phyloP scores from a whole-genome alignment of 371 early-diverging fungal genomes.

The Mortierella sp. region DNA sequence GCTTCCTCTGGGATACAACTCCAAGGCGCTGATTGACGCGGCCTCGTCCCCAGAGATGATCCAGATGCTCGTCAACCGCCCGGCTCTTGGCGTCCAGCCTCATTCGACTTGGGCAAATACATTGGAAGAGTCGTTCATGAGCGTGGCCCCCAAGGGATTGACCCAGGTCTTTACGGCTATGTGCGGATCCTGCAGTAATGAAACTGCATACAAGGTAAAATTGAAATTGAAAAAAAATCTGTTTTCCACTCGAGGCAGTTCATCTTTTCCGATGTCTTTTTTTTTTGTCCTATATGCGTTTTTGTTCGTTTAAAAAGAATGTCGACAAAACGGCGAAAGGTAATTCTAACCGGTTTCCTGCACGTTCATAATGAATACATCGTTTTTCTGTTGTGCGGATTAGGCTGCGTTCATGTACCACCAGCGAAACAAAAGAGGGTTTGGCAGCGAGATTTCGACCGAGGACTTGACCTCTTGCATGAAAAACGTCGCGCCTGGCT shows the following conservation, averaged over 20 bases:
- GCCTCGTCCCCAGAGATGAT: slow-evolving; percentile 60
- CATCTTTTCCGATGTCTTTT: neutral
- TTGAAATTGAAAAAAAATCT: neutral
- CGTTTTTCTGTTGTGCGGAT: neutral
- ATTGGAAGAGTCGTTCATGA: slow-evolving; percentile 76
- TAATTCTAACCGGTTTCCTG: neutral
- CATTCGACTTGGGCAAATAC: slow-evolving; percentile 74
- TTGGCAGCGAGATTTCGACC: slow-evolving; percentile 54
- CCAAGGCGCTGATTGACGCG: slow-evolving; percentile 72
- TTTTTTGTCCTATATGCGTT: neutral
- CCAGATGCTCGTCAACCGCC: slow-evolving; percentile 61
- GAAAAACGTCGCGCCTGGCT: slow-evolving; percentile 80
- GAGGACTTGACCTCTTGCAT: slow-evolving; percentile 73
- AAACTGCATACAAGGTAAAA: slow-evolving; percentile 77
- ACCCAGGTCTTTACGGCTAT: slow-evolving; percentile 83
- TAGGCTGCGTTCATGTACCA: slow-evolving; percentile 82
- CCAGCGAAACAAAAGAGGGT: slow-evolving; percentile 71
- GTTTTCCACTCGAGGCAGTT: neutral
- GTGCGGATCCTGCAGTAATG: slow-evolving; percentile 85
- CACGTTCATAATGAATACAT: neutral
- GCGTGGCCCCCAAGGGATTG: slow-evolving; percentile 78
- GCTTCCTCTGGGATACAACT: slow-evolving; percentile 84
- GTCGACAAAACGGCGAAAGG: slow-evolving; percentile 11
- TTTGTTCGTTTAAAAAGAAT: neutral
- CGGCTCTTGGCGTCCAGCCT: slow-evolving; percentile 80